A percentile compares a stretch with the other conserved stretches of the same genome.
These are phyloP conservation scores for Thalassia testudinum DNA, from an alignment of 116 monocot genomes.

Conservation along the genomic window DNA sequence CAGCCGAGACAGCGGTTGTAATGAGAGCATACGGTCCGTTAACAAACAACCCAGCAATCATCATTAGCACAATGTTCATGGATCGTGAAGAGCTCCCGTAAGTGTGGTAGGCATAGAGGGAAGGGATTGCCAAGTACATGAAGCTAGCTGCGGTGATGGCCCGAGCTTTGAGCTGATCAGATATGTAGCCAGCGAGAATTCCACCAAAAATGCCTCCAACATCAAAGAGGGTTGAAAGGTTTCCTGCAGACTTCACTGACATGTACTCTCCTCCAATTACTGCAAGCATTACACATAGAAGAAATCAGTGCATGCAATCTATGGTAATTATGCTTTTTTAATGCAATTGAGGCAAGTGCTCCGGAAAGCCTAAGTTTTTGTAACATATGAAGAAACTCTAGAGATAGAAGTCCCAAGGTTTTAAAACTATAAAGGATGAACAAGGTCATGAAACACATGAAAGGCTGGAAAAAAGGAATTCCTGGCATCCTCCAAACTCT, in stretches of 20 bases:
- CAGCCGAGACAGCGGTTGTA: slow-evolving; percentile 55
- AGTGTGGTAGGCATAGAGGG: slow-evolving; percentile 29
- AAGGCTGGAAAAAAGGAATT: no score
- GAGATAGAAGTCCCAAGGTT: no score
- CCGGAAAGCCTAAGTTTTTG: no score
- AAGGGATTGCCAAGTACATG: slow-evolving; percentile 36
- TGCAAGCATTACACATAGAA: slow-evolving; percentile 9
- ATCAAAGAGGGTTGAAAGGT: slow-evolving; percentile 52
- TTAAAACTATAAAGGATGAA: no score
- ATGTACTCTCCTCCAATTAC: slow-evolving; percentile 41
- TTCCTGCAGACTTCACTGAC: slow-evolving; percentile 41
- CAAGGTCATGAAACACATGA: no score
- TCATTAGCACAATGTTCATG: slow-evolving; percentile 38
- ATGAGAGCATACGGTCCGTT: slow-evolving; percentile 65
- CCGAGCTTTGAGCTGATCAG: slow-evolving; percentile 41
- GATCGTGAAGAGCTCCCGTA: slow-evolving; percentile 30
- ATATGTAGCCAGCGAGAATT: slow-evolving; percentile 46
- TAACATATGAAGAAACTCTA: no score
- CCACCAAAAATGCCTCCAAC: slow-evolving; percentile 50
- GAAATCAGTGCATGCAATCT: no score
- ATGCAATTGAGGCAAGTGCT: no score
- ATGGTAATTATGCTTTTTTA: no score
- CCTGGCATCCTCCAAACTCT: no score
- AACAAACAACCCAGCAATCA: slow-evolving; percentile 37
- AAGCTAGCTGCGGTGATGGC: slow-evolving; percentile 48